Evolutionary conservation across 495 filamentous ascomycete species (phyloP).

Genomic region (Trypethelium eluteriae): DNA sequence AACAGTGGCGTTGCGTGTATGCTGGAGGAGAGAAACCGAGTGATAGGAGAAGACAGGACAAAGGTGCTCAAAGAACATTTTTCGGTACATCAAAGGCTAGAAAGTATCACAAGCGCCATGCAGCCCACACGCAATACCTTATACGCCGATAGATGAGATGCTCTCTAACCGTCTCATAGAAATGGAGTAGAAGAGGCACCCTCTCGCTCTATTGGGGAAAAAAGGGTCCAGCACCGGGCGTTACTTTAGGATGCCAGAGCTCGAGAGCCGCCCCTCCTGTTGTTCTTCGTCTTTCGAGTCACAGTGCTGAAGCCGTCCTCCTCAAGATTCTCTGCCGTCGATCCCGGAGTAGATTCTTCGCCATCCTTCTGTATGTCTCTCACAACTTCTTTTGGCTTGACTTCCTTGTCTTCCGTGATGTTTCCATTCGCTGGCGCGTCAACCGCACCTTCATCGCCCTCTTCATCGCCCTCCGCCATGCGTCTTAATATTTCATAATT

Average conservation of each 20-base stretch:
- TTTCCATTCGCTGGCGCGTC: conserved; percentile 33
- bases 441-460: conserved; percentile 22
- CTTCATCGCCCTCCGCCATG: conserved; percentile 23
- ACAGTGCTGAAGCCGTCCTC: conserved; percentile 29
- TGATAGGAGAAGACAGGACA: neutral
- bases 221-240: neutral
- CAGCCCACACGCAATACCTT: neutral
- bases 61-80: neutral
- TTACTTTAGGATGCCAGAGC: conserved; percentile 26
- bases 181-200: neutral
- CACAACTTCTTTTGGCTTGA: conserved; percentile 36
- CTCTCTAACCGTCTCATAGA: neutral
- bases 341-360: conserved; percentile 16
- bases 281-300: conserved; percentile 23
- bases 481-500: conserved; percentile 35
- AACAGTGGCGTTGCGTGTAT: neutral
- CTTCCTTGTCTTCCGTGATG: conserved; percentile 34
- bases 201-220: neutral
- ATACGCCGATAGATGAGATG: conserved; percentile 11
- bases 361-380: conserved; percentile 15
- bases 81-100: conserved; percentile 5
- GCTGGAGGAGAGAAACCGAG: neutral
- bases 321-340: conserved; percentile 23
- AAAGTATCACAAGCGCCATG: conserved; percentile 11
- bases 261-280: conserved; percentile 18